Base-by-base conservation (phyloP, 1,284 basidiomycete species). In the Apiotrichum mycotoxinovorans region DNA sequence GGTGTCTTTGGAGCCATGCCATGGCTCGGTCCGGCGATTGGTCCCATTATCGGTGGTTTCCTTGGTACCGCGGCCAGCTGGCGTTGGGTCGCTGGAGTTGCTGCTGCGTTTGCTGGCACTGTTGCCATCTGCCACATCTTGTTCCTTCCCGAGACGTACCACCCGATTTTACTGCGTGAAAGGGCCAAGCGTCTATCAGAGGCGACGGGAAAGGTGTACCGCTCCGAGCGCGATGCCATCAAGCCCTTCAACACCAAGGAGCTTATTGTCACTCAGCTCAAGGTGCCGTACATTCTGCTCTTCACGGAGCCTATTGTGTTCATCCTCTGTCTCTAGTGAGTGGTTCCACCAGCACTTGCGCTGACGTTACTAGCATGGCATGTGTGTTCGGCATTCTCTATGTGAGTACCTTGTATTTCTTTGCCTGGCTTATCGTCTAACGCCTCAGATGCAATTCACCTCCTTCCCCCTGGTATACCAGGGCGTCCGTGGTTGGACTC, bases 21-120 rank as follows among this genome's bases (percentile, higher is more conserved):
- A 10, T 75, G 77, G 51, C 61, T 73, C 1, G 78, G 78, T 18
- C 79, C 79, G 0, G 73, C 75, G 3, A 61, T 76, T 17, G 76
- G 74, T 9, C 74, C 74, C 4, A 17, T 51, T 14, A 15, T 42
- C 34, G 70, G 74, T 20, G 73, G 71, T 0, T 76, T 74, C 61
- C 71, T 79, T 27, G 66, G 66, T 10, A 61, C 67, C 33, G 59
- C 62, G 1, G 45, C 50, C 4, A 67, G 66, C 1, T 79, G 78
- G 79, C 58, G 76, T 26, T 80, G 79, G 78, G 83, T 84, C 52
- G 87, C 86, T 69, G 86, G 83, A 80, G 73, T 87, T 45, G 82
- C 87, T 76, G 81, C 85, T 62, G 67, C 78, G 44, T 77, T 80
- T 64, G 71, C 71, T 58, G 66, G 67, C 11, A 43, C 73, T 40